phyloP scores from a whole-genome alignment of 2,329 filamentous ascomycete genomes.

The Fusarium nanum region DNA sequence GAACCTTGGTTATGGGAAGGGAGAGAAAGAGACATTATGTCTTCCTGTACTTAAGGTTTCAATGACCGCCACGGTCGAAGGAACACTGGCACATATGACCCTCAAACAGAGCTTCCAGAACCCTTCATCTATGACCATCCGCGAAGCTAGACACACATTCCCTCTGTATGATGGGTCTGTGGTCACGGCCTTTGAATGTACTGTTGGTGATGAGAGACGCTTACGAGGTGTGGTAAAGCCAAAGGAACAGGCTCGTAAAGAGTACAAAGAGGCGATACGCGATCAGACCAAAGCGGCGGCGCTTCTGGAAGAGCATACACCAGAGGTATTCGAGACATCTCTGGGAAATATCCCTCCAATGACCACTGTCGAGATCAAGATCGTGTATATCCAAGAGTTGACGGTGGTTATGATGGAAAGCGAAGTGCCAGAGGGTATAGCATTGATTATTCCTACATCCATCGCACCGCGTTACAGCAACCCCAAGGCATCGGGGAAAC shows the following conservation, averaged over 20 bases:
- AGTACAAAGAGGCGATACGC: not conserved
- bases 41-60: not conserved
- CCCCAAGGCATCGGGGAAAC: too few species aligned
- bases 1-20: too few species aligned
- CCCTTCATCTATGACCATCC: not conserved
- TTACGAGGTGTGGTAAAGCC: not conserved
- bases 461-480: too few species aligned
- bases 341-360: not conserved
- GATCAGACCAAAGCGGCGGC: not conserved
- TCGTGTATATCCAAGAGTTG: not conserved
- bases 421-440: not conserved
- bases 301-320: not conserved
- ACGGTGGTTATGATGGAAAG: not conserved
- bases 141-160: fast-evolving
- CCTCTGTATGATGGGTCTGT: not conserved
- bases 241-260: fast-evolving
- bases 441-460: not conserved
- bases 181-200: not conserved
- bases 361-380: fast-evolving
- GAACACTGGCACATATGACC: not conserved
- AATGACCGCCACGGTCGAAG: not conserved
- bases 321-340: not conserved
- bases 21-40: too few species aligned
- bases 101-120: not conserved
- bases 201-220: not conserved